Percentiles rank a stretch among this genome's conserved stretches.
Conservation (phyloP, 306 rosid species). For the Lablab purpureus region DNA sequence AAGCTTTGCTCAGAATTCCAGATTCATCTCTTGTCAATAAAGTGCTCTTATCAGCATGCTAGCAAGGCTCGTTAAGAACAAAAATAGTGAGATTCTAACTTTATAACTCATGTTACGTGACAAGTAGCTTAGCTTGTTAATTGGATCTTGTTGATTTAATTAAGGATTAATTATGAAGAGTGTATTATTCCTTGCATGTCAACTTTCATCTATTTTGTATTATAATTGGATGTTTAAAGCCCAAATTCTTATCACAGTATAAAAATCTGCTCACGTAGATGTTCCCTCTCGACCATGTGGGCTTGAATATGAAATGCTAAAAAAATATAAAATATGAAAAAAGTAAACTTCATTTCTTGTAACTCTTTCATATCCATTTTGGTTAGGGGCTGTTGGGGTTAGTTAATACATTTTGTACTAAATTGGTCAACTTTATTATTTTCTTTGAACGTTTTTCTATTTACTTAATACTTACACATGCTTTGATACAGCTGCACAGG, state of each 20-base stretch:
- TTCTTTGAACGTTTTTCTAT: background rate
- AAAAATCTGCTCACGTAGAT: conserved; percentile 4
- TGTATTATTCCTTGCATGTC: conserved; percentile 32
- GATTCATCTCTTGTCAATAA: conserved; percentile 81
- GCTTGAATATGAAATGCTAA: conserved; percentile 8
- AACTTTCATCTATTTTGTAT: background rate
- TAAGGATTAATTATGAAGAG: background rate
- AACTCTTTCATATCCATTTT: conserved; percentile 17
- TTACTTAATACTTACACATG: conserved; percentile 33
- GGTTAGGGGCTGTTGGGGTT: background rate
- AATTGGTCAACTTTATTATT: background rate
- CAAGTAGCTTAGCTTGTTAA: conserved; percentile 3
- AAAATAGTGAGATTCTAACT: conserved; percentile 54
- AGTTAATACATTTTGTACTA: conserved; percentile 17
- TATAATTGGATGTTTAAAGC: conserved; percentile 10
- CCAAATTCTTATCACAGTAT: background rate
- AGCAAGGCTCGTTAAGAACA: conserved; percentile 12
- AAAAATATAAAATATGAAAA: background rate
- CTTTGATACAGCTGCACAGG: conserved; percentile 59
- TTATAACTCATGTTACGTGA: conserved; percentile 20
- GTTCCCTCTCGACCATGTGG: conserved; percentile 20
- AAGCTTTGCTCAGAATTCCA: conserved; percentile 73
- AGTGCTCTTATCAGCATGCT: conserved; percentile 42
- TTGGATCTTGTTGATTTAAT: conserved; percentile 10
- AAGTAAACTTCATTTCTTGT: background rate